phyloP scores from a whole-genome alignment of 1,139 yeast species.

The Yamadazyma diddensiae region DNA sequence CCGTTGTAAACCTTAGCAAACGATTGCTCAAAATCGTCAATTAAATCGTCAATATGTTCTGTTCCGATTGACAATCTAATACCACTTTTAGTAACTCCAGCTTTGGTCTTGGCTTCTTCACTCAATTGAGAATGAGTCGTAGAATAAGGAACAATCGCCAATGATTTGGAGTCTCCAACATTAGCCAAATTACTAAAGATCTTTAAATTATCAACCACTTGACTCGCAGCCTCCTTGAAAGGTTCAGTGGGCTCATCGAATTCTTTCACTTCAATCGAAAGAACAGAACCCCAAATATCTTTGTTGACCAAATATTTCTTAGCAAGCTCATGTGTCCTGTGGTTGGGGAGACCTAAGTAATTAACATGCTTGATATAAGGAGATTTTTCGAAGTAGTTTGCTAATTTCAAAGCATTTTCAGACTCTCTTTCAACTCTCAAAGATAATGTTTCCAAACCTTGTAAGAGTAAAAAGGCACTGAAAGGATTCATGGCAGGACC shows the following conservation, averaged over 20 bases:
- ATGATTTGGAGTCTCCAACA: slow-evolving; percentile 93
- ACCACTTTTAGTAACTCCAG: slow-evolving; percentile 86
- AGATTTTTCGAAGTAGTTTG: slow-evolving; percentile 68
- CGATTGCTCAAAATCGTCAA: slow-evolving; percentile 82
- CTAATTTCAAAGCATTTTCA: slow-evolving; percentile 77
- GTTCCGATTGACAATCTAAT: slow-evolving; percentile 89
- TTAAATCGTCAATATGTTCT: slow-evolving; percentile 85
- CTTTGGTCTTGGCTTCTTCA: slow-evolving; percentile 72
- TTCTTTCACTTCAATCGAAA: slow-evolving; percentile 84
- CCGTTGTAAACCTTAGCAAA: slow-evolving; percentile 49
- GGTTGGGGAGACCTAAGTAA: slow-evolving; percentile 85
- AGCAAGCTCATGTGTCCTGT: slow-evolving; percentile 77
- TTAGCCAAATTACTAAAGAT: slow-evolving; percentile 91
- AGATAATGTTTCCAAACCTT: slow-evolving; percentile 92
- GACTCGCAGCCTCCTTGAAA: slow-evolving; percentile 73
- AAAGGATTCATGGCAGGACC: slow-evolving; percentile 92
- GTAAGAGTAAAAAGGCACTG: slow-evolving; percentile 78
- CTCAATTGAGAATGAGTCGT: slow-evolving; percentile 92
- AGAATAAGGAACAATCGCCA: slow-evolving; percentile 92
- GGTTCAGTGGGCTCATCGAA: slow-evolving; percentile 45
- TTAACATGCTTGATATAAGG: slow-evolving; percentile 83
- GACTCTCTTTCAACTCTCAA: slow-evolving; percentile 93
- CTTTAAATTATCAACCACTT: slow-evolving; percentile 76
- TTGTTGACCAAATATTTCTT: slow-evolving; percentile 66
- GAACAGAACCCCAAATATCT: slow-evolving; percentile 80